Evolutionary conservation across 805 yeast species (phyloP).

Genomic region (Debaryomyces prosopidis): DNA sequence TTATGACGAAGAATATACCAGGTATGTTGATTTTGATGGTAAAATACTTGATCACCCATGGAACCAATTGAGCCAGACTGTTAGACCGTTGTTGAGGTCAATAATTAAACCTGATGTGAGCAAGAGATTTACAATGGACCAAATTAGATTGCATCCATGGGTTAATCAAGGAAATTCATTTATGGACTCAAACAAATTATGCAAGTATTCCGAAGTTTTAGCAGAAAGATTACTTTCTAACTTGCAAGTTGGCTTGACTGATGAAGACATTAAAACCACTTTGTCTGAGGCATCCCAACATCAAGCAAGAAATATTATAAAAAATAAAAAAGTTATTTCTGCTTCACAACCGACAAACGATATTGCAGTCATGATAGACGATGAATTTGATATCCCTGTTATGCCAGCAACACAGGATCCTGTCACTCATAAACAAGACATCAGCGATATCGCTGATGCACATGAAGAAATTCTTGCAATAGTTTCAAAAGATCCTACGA

Average conservation of each 20-base stretch:
- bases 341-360: conserved; percentile 51
- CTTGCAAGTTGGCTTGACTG: conserved; percentile 54
- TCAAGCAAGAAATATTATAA: conserved; percentile 3
- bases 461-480: conserved; percentile 35
- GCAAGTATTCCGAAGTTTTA: conserved; percentile 52
- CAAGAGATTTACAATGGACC: conserved; percentile 66
- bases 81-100: conserved; percentile 56
- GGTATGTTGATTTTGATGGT: conserved; percentile 46
- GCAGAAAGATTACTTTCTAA: conserved; percentile 53
- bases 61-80: conserved; percentile 74
- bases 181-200: conserved; percentile 39
- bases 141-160: conserved; percentile 78
- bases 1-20: conserved; percentile 78
- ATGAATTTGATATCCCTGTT: conserved; percentile 20
- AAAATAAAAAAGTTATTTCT: conserved; percentile 5
- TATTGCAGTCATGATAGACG: conserved; percentile 44
- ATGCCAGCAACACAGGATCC: conserved; percentile 42
- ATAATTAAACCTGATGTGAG: conserved; percentile 69
- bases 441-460: conserved; percentile 4
- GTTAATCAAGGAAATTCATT: conserved; percentile 47
- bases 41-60: conserved; percentile 79
- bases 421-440: background rate
- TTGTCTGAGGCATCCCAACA: conserved; percentile 9
- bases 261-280: conserved; percentile 40
- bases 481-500: conserved; percentile 52